Percentiles rank a stretch among this genome's conserved stretches.
These are phyloP conservation scores for Botrytis cinerea DNA, from an alignment of 2,329 filamentous ascomycete species.

Conservation along the genomic window DNA sequence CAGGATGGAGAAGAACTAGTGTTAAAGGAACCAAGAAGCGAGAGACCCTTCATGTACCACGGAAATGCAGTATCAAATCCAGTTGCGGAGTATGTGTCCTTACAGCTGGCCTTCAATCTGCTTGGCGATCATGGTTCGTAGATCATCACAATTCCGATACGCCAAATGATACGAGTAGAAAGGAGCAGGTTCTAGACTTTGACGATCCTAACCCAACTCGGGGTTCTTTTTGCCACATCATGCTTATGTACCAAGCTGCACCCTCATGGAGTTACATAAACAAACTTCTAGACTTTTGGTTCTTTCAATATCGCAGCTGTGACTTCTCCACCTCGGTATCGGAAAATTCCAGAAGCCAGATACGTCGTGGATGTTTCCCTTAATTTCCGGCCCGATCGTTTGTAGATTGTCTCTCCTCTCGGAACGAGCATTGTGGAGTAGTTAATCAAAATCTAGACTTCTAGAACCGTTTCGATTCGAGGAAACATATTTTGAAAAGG, in stretches of 20 bases:
- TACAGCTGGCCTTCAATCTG: neutral
- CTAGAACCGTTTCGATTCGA: slow-evolving; percentile 3
- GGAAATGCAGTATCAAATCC: neutral
- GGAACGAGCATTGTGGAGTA: neutral
- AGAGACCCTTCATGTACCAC: neutral
- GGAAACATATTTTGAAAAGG: neutral
- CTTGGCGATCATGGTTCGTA: slow-evolving; percentile 6
- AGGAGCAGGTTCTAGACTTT: slow-evolving; percentile 2
- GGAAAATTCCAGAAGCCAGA: neutral
- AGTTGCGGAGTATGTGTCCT: neutral
- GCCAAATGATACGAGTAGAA: neutral
- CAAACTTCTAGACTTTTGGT: neutral
- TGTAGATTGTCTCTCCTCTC: neutral
- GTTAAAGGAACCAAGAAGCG: neutral
- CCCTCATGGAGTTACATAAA: neutral
- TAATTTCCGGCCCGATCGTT: neutral
- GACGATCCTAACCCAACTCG: neutral
- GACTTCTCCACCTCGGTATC: neutral
- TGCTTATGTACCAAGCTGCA: neutral
- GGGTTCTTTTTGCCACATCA: too few species aligned
- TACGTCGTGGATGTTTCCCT: neutral
- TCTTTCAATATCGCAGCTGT: neutral
- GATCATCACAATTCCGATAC: slow-evolving; percentile 3
- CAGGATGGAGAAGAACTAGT: neutral
- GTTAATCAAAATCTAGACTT: slow-evolving; percentile 1